Base-by-base conservation (phyloP, 1,284 basidiomycete species). In the Wolfiporia cocos region DNA sequence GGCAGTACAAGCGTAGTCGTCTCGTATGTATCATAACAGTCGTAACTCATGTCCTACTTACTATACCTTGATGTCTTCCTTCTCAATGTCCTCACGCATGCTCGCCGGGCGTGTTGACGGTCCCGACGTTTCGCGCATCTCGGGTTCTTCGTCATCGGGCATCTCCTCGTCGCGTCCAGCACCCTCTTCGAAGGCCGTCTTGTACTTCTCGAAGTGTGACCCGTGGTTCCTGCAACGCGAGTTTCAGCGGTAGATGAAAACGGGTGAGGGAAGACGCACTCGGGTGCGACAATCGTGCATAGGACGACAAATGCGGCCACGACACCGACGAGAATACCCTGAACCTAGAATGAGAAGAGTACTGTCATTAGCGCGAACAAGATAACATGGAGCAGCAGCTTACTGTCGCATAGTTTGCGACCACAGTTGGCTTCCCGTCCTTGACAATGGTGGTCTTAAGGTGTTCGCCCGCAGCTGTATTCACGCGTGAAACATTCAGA, bases 251-350 rank as follows among this genome's bases (percentile, higher is more conserved):
- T 46, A 48, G 40, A 39, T 10, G 30, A 9, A 11, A 26, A 31
- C 6, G 36, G 21, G 36, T 31, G 17, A 33, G 24, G 28, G 11
- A 34, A 24, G 26, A 71, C 78, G 45, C 47, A 81, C 81, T 88
- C 86, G 1, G 86, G 86, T 7, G 84, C 86, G 43, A 88, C 56
- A 46, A 84, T 63, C 2, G 81, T 84, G 49, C 86, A 66, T 50
- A 87, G 24, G 30, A 90, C 55, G 17, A 86, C 73, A 50, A 81
- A 88, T 0, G 74, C 77, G 7, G 81, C 67, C 19, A 87, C 76
- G 24, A 72, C 69, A n/a, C 84, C 93, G 44, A 97, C 85, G 28
- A 95, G 70, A 58, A 96, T 92, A 35, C 86, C 92, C 65, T 91
- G 86, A 14, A 94, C 75, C 42, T 34, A 21, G 10, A 19, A 7